Conservation (phyloP, 495 filamentous ascomycete species). For the Aspergillus sclerotiicarbonarius region DNA sequence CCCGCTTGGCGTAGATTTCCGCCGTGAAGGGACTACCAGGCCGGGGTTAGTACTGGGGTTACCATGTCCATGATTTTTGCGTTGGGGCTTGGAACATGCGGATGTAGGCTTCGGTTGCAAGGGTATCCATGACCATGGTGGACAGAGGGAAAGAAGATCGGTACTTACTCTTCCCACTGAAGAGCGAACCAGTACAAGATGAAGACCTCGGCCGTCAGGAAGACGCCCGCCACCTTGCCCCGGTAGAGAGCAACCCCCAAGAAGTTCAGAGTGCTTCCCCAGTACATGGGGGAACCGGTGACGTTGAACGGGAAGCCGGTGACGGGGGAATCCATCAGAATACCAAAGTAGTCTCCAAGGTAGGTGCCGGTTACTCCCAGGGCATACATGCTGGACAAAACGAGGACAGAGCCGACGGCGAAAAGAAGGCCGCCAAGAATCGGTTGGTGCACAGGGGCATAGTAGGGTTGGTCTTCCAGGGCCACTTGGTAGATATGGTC, state of each 20-base stretch:
- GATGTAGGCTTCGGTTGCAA: not conserved
- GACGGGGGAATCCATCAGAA: slow-evolving; percentile 91
- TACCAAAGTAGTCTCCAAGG: slow-evolving; percentile 96
- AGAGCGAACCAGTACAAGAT: slow-evolving; percentile 80
- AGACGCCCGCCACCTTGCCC: slow-evolving; percentile 83
- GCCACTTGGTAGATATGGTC: slow-evolving; percentile 61
- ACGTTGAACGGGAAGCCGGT: slow-evolving; percentile 96
- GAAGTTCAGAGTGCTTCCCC: slow-evolving; percentile 89
- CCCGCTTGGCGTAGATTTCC: slow-evolving; percentile 88
- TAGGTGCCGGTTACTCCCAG: slow-evolving; percentile 97
- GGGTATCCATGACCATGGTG: not conserved
- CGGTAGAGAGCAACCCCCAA: slow-evolving; percentile 83
- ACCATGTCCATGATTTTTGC: slow-evolving; percentile 5
- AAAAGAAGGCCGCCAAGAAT: slow-evolving; percentile 68
- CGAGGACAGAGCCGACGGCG: slow-evolving; percentile 74
- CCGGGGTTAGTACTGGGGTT: slow-evolving; percentile 21
- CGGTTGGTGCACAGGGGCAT: slow-evolving; percentile 64
- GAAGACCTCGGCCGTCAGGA: slow-evolving; percentile 73
- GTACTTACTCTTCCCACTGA: slow-evolving; percentile 77
- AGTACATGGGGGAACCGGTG: slow-evolving; percentile 93
- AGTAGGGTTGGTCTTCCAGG: slow-evolving; percentile 43
- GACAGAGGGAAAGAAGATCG: slow-evolving; percentile 11
- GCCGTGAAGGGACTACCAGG: slow-evolving; percentile 78
- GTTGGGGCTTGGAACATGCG: not conserved
- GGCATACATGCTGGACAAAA: slow-evolving; percentile 83